Percentiles rank a stretch among this genome's conserved stretches.
Evolutionary conservation across 768 basidiomycete genomes (phyloP).

Genomic region (Termitomyces sp.): DNA sequence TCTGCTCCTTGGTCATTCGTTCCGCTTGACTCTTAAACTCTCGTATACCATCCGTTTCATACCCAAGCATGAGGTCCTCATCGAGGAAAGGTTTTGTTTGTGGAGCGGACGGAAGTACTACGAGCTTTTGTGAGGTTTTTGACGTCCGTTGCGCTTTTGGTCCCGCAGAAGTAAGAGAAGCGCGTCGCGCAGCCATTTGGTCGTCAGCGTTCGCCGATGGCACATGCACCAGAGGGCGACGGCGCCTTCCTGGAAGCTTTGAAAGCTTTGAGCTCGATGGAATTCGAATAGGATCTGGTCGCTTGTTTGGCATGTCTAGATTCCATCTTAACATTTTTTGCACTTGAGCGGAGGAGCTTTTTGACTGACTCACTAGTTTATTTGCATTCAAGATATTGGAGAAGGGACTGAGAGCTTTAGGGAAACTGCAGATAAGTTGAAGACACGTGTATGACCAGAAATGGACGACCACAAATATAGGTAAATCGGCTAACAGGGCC

Average conservation of each 20-base stretch:
- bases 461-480: neutral
- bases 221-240: constrained; percentile 25
- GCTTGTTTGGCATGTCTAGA: constrained; percentile 7
- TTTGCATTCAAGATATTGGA: neutral
- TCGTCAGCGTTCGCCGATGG: constrained; percentile 22
- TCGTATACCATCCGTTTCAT: constrained; percentile 62
- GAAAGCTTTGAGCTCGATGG: constrained; percentile 22
- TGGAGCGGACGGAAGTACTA: constrained; percentile 84
- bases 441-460: neutral
- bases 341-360: neutral
- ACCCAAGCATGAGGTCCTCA: constrained; percentile 51
- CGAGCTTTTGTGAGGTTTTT: constrained; percentile 89
- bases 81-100: constrained; percentile 71
- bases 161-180: constrained; percentile 33
- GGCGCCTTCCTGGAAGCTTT: constrained; percentile 22
- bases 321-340: neutral
- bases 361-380: neutral
- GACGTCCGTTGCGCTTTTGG: constrained; percentile 73
- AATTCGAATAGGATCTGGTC: constrained; percentile 13
- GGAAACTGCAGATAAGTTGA: neutral
- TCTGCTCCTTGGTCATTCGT: constrained; percentile 81
- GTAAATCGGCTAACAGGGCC: neutral
- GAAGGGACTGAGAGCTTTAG: neutral
- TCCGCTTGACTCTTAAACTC: constrained; percentile 86
- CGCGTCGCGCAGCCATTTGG: constrained; percentile 24